Base-by-base conservation (phyloP, 2,329 filamentous ascomycete genomes). In the Diplodia mutila region DNA sequence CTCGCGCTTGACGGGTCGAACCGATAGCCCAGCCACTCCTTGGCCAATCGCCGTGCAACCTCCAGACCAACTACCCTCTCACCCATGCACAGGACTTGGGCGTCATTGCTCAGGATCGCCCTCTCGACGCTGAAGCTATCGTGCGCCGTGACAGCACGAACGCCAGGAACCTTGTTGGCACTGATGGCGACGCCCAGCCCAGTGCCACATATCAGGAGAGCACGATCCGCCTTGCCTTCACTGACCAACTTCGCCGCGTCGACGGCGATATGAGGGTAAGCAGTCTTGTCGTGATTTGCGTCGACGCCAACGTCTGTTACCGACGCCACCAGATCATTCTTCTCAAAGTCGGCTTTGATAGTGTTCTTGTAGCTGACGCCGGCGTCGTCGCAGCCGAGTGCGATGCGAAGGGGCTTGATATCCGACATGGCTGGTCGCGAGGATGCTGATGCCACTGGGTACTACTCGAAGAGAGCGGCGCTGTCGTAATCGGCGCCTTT, bases 71-170 rank as follows among this genome's bases (percentile, higher is more conserved):
- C 86, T 0, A 96, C 92, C 25, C 92, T 83, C 85, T 96, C 90
- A 0, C 92, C 92, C 84, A 96, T 90, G 77, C 93, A 96, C 69
- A 96, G 81, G 37, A 96, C 92, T 80, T 97, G 92, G 3, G 92
- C 91, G 77, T 96, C 90, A 78, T 96, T 96, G 81, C 90, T 93
- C 74, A 94, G 80, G 12, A 96, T 86, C 23, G 90, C 89, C 61
- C 92, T 83, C 84, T 96, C 92, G 6, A 96, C 91, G 67, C 86
- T 90, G 83, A 94, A 97, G 71, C 89, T 90, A 77, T 96, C 93
- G 78, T 97, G 93, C 1, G 93, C 93, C 5, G 92, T 96, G 21
- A 96, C 93, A n/a, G 93, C 93, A 27, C 92, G 85, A 69, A 96
- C 88, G 6, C 92, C 92, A 67, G 89, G 90, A 71, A 96, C 88